These are phyloP conservation scores for Chaetomidium leptoderma DNA, from an alignment of 495 filamentous ascomycete species.

Conservation along the genomic window DNA sequence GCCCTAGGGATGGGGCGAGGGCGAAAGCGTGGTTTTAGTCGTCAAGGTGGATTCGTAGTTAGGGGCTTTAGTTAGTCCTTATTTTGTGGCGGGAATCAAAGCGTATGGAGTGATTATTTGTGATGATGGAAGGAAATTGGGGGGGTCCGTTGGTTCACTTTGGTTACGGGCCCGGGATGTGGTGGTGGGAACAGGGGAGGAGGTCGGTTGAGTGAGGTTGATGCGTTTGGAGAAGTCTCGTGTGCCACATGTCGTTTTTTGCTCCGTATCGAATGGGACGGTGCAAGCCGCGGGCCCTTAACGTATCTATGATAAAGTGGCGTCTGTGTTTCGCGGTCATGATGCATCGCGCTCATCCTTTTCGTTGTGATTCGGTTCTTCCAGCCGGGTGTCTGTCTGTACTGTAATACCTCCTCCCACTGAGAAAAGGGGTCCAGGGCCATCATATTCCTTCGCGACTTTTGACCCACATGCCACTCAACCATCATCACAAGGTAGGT, in stretches of 20 bases:
- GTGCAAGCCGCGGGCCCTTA: neutral
- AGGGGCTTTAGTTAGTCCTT: neutral
- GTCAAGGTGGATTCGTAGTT: neutral
- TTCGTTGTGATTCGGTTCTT: neutral
- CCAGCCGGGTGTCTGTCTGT: neutral
- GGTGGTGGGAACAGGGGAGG: neutral
- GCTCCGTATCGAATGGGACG: neutral
- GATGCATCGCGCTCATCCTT: neutral
- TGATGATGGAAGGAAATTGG: neutral
- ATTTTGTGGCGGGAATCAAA: neutral
- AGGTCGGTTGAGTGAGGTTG: neutral
- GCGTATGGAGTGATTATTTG: neutral
- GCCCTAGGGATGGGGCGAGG: neutral
- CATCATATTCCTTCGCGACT: no score
- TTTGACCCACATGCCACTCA: no score
- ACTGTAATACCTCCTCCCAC: no score
- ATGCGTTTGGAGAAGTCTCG: neutral
- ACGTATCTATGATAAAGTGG: neutral
- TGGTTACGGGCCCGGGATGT: conserved; percentile 1
- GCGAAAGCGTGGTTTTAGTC: neutral
- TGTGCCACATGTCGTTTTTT: neutral
- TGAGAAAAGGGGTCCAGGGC: no score
- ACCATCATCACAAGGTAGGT: no score
- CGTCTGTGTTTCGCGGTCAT: neutral
- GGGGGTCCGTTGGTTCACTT: neutral